Evolutionary conservation across 2,329 filamentous ascomycete genomes (phyloP), one percentile per base, ranked within the genome.

Genomic region (Thielaviopsis cerberus): DNA sequence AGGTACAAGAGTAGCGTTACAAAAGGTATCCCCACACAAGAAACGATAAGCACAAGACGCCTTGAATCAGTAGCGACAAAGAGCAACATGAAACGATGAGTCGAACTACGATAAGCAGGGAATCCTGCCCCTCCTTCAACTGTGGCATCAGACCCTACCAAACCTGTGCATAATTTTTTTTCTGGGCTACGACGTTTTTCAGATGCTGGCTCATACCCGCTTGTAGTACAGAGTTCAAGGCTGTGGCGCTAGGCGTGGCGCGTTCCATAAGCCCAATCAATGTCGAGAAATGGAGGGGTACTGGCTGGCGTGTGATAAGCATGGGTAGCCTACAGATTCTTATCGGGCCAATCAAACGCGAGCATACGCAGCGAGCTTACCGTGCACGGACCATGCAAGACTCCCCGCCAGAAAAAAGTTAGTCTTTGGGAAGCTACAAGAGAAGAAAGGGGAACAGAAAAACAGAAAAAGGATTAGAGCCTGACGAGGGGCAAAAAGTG

Each of bases 311-410:
- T 2, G 22, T n/a, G 41, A 48, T 48, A 48, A 48, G 41, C 3
- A 22, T 10, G n/a, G 13, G 41, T n/a, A n/a, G n/a, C 41, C 41
- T n/a, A n/a, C 41, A 48, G 41, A 6, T 15, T 25, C 51, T 57
- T 57, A 57, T 57, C 56, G 51, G 15, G 41, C 23, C 37, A 45
- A 24, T 53, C n/a, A 57, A 27, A 26, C 54, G 54, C 41, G 54
- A 41, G 50, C 17, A 51, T 37, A n/a, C 51, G 41, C 54, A 56
- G 54, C 23, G 45, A 56, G 20, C 26, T 50, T 8, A 34, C 23
- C 5, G 54, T n/a, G 41, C 54, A 56, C 54, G 54, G 54, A 30
- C 54, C 54, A 56, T 10, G 34, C 6, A 27, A 55, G 25, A 51
- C 50, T 51, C 54, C 54, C 54, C 24, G 24, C 54, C n/a, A 30